These are phyloP conservation scores for Lindgomyces ingoldianus DNA, from an alignment of 495 filamentous ascomycete genomes.

Conservation along the genomic window DNA sequence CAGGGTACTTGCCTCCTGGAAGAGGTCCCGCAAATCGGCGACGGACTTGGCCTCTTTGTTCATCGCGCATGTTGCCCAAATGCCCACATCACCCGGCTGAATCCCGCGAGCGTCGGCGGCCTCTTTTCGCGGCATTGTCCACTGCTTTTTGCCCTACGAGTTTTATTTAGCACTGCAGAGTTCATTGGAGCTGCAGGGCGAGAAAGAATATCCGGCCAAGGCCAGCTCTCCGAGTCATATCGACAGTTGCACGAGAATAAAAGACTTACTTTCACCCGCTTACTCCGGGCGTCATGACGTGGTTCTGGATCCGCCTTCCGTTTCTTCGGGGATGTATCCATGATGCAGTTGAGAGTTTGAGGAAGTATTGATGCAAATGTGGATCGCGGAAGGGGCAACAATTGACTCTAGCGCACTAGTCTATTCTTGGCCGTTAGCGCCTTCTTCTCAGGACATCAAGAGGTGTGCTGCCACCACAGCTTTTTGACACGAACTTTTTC, in stretches of 20 bases:
- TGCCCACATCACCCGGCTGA: conserved; percentile 72
- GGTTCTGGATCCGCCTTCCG: conserved; percentile 25
- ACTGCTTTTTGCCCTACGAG: conserved; percentile 45
- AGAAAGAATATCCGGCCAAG: conserved; percentile 18
- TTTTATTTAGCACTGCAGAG: conserved; percentile 6
- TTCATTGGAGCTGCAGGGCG: conserved; percentile 16
- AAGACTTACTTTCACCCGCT: conserved; percentile 31
- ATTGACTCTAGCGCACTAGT: neutral
- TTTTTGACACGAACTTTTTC: neutral
- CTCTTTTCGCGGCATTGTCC: conserved; percentile 39
- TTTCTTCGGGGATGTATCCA: conserved; percentile 28
- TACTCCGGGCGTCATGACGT: conserved; percentile 12
- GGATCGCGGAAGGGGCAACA: neutral
- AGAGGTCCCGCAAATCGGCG: conserved; percentile 69
- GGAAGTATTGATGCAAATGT: neutral
- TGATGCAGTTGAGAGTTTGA: conserved; percentile 11
- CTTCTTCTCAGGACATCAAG: too few relatives aligned
- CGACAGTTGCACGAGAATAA: conserved; percentile 3
- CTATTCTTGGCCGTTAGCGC: neutral
- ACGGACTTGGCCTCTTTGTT: conserved; percentile 76
- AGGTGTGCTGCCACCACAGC: too few relatives aligned
- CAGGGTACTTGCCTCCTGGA: conserved; percentile 63
- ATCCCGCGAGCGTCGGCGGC: conserved; percentile 35
- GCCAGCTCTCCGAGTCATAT: neutral
- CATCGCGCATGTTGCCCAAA: conserved; percentile 87